These are phyloP conservation scores for Trichoderma sp. DNA, from an alignment of 2,329 filamentous ascomycete genomes.

Conservation along the genomic window DNA sequence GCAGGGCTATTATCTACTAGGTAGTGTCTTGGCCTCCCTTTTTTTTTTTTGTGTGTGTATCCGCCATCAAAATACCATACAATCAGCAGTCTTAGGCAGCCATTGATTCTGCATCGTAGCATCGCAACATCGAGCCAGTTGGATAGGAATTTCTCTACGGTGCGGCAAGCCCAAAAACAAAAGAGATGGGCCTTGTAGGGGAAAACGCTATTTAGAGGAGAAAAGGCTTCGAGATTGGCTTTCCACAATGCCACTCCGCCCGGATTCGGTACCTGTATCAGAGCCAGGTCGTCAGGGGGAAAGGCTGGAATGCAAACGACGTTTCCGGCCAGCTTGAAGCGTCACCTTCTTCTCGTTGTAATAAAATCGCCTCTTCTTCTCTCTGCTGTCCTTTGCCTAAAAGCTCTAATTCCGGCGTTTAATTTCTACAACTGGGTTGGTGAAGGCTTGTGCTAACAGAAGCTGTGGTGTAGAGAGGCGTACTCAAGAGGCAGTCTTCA, in stretches of 20 bases:
- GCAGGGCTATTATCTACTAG: not conserved
- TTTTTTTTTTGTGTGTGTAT: not conserved
- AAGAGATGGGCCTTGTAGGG: not conserved
- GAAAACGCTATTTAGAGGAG: not conserved
- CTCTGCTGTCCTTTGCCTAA: not conserved
- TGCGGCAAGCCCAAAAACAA: not conserved
- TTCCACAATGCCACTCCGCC: not conserved
- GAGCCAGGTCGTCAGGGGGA: not conserved
- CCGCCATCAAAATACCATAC: not conserved
- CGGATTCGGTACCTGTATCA: not conserved
- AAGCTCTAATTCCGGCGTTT: slow-evolving; percentile 1
- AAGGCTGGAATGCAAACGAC: slow-evolving; percentile 9
- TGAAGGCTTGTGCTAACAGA: not conserved
- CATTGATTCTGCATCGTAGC: not conserved
- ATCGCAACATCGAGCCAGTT: not conserved
- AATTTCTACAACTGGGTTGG: not conserved
- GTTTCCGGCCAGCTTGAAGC: not conserved
- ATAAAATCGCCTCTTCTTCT: not conserved
- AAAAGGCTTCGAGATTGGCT: not conserved
- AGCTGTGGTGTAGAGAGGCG: not conserved
- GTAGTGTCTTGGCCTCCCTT: not conserved
- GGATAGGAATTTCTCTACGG: not conserved
- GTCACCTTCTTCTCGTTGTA: not conserved
- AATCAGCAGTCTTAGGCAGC: not conserved
- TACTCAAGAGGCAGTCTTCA: not conserved